These are phyloP conservation scores for Macroventuria anomochaeta DNA, from an alignment of 2,329 filamentous ascomycete species.

Conservation along the genomic window DNA sequence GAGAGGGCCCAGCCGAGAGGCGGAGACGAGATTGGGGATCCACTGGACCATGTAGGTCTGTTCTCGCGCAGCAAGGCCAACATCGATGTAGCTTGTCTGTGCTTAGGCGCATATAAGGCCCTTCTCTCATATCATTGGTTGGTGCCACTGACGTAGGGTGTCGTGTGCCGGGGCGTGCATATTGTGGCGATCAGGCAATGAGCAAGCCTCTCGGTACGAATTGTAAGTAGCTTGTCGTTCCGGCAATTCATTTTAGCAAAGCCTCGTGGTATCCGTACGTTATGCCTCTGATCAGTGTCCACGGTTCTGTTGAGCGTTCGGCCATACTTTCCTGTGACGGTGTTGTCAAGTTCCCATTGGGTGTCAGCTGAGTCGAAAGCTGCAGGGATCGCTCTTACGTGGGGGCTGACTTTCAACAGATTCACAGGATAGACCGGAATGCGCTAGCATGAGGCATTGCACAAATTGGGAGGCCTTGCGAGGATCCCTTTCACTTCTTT, in stretches of 20 bases:
- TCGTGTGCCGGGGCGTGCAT: not conserved
- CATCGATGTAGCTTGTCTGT: not conserved
- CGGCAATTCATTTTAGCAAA: not conserved
- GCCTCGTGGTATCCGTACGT: not conserved
- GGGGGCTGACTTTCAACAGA: conserved; percentile 7
- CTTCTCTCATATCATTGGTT: conserved; percentile 1
- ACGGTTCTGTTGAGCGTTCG: not conserved
- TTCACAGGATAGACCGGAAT: not conserved
- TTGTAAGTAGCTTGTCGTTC: not conserved
- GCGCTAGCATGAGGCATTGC: conserved; percentile 1
- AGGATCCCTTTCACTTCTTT: not conserved
- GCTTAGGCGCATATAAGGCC: not conserved
- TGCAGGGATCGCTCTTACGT: conserved; percentile 1
- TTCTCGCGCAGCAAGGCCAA: not conserved
- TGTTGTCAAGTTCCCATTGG: not conserved
- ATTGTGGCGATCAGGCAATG: not conserved
- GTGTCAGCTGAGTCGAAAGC: conserved; percentile 8
- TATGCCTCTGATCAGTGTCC: not conserved
- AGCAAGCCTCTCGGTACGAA: not conserved
- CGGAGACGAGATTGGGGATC: conserved; percentile 9
- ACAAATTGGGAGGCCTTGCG: not conserved
- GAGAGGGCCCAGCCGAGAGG: conserved; percentile 2
- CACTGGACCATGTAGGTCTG: not conserved
- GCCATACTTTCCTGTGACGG: not conserved
- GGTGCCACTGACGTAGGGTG: not conserved